Conservation (phyloP, 345 rosid genomes). For the Excoecaria agallocha region DNA sequence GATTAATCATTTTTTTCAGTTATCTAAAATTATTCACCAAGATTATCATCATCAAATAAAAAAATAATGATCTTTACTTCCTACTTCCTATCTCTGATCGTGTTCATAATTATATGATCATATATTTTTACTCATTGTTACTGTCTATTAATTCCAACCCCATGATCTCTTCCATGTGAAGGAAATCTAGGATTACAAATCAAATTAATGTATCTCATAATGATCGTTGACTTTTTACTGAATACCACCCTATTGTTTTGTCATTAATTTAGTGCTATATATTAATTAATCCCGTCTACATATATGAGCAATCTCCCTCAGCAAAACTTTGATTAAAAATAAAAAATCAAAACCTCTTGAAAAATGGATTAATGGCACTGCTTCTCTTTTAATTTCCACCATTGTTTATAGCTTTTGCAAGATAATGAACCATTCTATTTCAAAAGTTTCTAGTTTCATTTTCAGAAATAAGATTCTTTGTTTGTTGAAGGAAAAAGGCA, state of each 20-base stretch:
- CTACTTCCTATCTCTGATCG: neutral
- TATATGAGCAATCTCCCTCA: neutral
- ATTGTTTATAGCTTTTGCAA: neutral
- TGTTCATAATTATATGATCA: conserved; percentile 11
- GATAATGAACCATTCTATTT: too few species aligned
- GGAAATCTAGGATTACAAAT: conserved; percentile 27
- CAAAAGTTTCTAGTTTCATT: too few species aligned
- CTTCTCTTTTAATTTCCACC: neutral
- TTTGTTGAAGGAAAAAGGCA: too few species aligned
- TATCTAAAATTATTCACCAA: conserved; percentile 24
- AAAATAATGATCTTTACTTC: neutral
- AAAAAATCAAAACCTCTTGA: too few species aligned
- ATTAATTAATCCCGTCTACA: neutral
- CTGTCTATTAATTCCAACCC: neutral
- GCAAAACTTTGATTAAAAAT: too few species aligned
- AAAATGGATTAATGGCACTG: neutral
- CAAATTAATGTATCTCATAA: conserved; percentile 3
- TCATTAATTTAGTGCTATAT: conserved; percentile 3
- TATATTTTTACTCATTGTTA: neutral
- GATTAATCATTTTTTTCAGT: conserved; percentile 28
- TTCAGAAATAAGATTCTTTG: too few species aligned
- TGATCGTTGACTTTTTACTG: conserved; percentile 19
- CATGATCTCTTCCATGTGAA: conserved; percentile 20
- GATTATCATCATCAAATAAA: conserved; percentile 6
- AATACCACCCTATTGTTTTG: conserved; percentile 7